These are phyloP conservation scores for Galerina sulciceps DNA, from an alignment of 768 basidiomycete genomes.

Conservation along the genomic window DNA sequence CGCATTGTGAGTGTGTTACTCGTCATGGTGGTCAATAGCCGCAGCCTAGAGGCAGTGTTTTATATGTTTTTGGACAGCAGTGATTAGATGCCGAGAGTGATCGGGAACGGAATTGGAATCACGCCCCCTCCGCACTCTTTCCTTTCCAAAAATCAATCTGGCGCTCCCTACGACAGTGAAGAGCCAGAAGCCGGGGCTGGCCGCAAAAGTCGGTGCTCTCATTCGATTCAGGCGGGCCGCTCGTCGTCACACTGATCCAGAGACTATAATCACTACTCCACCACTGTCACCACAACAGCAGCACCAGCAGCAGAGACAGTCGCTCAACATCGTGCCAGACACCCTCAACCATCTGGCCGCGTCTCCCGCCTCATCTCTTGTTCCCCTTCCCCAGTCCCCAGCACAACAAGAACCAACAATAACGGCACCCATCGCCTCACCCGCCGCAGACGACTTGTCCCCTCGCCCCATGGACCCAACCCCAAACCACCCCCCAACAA, in stretches of 20 bases:
- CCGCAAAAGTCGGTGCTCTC: slow-evolving; percentile 20
- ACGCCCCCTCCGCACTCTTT: too few species aligned
- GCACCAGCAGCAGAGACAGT: neutral
- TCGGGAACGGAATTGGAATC: too few species aligned
- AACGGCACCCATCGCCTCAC: slow-evolving; percentile 14
- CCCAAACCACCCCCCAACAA: slow-evolving; percentile 41
- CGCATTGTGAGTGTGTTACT: too few species aligned
- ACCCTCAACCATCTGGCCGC: neutral
- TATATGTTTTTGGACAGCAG: too few species aligned
- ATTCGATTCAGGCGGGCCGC: slow-evolving; percentile 21
- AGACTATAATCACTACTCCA: too few species aligned
- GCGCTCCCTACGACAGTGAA: slow-evolving; percentile 18
- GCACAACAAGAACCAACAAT: slow-evolving; percentile 1
- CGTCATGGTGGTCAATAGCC: too few species aligned
- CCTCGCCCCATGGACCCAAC: slow-evolving; percentile 11
- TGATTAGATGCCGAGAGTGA: too few species aligned
- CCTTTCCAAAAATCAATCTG: slow-evolving; percentile 15
- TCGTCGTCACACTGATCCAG: slow-evolving; percentile 13
- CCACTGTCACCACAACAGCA: neutral
- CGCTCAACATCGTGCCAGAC: neutral
- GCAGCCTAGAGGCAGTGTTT: too few species aligned
- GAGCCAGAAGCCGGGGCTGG: slow-evolving; percentile 15
- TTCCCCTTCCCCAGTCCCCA: neutral
- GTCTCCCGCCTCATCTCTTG: slow-evolving; percentile 9
- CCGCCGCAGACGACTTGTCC: slow-evolving; percentile 13